Conservation (phyloP, 23 red algal genomes). For the Gracilaria gracilis region DNA sequence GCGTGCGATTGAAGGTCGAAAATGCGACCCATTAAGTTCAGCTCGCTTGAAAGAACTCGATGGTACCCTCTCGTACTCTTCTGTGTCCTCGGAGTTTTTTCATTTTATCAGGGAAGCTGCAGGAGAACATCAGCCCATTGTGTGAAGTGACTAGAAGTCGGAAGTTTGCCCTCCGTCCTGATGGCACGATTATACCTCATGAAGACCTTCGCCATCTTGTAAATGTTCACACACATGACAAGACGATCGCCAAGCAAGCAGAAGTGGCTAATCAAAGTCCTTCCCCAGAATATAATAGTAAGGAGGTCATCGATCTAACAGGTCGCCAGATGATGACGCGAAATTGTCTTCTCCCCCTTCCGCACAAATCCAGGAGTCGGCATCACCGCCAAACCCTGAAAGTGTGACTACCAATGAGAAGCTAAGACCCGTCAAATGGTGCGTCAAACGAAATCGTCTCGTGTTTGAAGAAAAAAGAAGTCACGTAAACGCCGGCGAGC, state of each 20-base stretch:
- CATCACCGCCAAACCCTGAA: not conserved
- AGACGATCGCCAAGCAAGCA: conserved; percentile 41
- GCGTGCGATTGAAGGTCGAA: not conserved
- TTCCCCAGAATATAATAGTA: not conserved
- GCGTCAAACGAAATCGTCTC: not conserved
- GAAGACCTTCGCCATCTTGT: conserved; percentile 47
- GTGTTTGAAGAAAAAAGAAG: not conserved
- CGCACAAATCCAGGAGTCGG: too few relatives aligned
- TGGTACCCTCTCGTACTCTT: conserved; percentile 37
- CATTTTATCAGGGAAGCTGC: conserved; percentile 42
- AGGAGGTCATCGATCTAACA: conserved; percentile 32
- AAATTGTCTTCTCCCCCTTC: too few relatives aligned
- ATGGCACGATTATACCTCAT: conserved; percentile 47
- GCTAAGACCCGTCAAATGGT: conserved; percentile 34
- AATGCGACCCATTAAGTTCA: not conserved
- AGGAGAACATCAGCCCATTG: conserved; percentile 41
- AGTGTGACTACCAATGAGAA: not conserved
- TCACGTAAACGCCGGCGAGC: not conserved
- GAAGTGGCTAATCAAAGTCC: not conserved
- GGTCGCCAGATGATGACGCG: too few relatives aligned
- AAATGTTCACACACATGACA: conserved; percentile 6
- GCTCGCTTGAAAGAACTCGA: conserved; percentile 39
- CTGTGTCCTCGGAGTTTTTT: conserved; percentile 14
- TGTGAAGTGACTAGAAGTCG: conserved; percentile 23
- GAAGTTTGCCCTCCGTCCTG: conserved; percentile 53